Evolutionary conservation across 1,139 yeast species (phyloP).

Genomic region (Nematodospora anomalae): DNA sequence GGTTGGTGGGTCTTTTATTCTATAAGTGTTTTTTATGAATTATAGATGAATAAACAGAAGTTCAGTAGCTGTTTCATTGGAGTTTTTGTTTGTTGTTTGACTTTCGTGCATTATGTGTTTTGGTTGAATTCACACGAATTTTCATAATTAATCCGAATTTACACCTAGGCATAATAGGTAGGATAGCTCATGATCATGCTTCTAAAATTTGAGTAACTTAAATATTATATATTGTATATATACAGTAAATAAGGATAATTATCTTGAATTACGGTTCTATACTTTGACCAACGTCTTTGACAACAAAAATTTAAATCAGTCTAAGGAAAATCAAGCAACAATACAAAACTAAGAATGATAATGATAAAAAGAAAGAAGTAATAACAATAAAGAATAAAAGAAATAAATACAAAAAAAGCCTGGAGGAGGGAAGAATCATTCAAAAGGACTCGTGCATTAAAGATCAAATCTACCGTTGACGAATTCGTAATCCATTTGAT

Average conservation of each 20-base stretch:
- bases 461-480: slow-evolving; percentile 89
- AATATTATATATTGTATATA: background rate
- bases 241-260: too few relatives aligned
- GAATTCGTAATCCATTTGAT: slow-evolving; percentile 64
- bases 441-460: too few relatives aligned
- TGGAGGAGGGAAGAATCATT: too few relatives aligned
- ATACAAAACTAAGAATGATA: background rate
- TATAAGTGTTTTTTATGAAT: too few relatives aligned
- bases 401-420: too few relatives aligned
- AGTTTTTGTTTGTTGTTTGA: background rate
- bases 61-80: too few relatives aligned
- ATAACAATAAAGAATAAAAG: slow-evolving; percentile 1
- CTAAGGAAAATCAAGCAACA: background rate
- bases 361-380: too few relatives aligned
- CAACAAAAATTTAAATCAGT: background rate
- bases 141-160: too few relatives aligned
- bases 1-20: too few relatives aligned
- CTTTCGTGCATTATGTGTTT: background rate
- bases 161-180: too few relatives aligned
- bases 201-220: too few relatives aligned
- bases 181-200: background rate
- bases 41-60: too few relatives aligned
- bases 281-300: background rate
- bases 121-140: background rate
- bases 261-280: background rate